Base-by-base conservation (phyloP, 176 grass and related monocot species). In the Raddia distichophylla region DNA sequence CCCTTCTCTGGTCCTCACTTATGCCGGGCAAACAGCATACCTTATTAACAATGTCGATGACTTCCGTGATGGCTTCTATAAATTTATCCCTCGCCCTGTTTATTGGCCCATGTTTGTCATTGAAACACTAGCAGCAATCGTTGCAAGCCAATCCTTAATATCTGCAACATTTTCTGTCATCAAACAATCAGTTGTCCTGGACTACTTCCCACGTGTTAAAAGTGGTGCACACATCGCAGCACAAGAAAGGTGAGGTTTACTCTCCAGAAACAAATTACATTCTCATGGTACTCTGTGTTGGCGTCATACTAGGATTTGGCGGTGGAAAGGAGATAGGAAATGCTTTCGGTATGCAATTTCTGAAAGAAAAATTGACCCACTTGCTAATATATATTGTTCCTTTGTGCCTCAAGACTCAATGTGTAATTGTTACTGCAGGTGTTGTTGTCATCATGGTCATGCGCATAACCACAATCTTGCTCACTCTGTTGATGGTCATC, bases 81-180 rank as follows among this genome's bases (percentile, higher is more conserved):
- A 94, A 44, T 97, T 92, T 71, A 75, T 97, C 16, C 89, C 91
- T 17, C 45, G 22, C 14, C 85, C 89, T 0, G 84, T 97, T 79
- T 97, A 94, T 78, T 97, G 94, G 94, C 89, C 94, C 12, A 94
- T 94, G 94, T 94, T 97, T 77, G 18, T 90, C 60, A 79, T 97
- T 19, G 84, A 91, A 60, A 94, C 94, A 43, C 71, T 94, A 10
- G 89, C 89, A 37, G 85, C 91, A 59, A 94, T 97, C 35, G 94
- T 97, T 10, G 89, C 91, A 15, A 97, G 94, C 83, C 91, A 97
- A 84, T 94, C 94, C 68, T 86, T 94, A 35, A 92, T 97, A 74
- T 94, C 91, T 8, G 94, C 91, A 22, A 94, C 88, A 18, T 92
- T 97, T 82, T 97, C 94, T 54, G 91, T 94, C n/a, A 97, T 97